A percentile compares a stretch with the other conserved stretches of the same genome.
Evolutionary conservation across 306 rosid genomes (phyloP).

Genomic region (Oxytropis ochrocephala): DNA sequence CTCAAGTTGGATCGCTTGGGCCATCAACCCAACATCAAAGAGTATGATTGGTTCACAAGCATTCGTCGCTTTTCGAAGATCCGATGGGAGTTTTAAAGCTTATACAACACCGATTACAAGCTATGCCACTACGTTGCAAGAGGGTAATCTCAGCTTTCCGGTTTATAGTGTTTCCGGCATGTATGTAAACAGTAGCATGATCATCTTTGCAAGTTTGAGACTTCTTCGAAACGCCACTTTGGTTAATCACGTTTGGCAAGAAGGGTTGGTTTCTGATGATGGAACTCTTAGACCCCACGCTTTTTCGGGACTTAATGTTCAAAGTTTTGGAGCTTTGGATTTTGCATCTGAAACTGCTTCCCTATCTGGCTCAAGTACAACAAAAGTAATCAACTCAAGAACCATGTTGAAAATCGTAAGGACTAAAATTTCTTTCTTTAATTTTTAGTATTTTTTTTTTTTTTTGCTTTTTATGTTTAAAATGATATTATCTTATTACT

Average conservation of each 20-base stretch:
- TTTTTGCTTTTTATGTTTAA: no score
- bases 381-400: not conserved
- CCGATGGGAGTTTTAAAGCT: slow-evolving; percentile 1
- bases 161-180: slow-evolving; percentile 9
- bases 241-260: slow-evolving; percentile 34
- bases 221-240: not conserved
- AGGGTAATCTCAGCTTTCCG: slow-evolving; percentile 18
- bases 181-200: not conserved
- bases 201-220: slow-evolving; percentile 15
- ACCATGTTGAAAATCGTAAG: slow-evolving; percentile 14
- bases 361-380: not conserved
- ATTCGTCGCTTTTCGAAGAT: not conserved
- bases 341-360: slow-evolving; percentile 7
- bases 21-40: slow-evolving; percentile 27
- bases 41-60: slow-evolving; percentile 47
- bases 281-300: slow-evolving; percentile 6
- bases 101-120: slow-evolving; percentile 19
- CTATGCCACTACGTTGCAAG: not conserved
- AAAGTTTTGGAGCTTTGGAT: slow-evolving; percentile 26
- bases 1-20: slow-evolving; percentile 33
- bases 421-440: not conserved
- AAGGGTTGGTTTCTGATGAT: slow-evolving; percentile 17
- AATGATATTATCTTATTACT: no score
- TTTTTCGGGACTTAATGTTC: not conserved
- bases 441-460: not conserved